These are phyloP conservation scores for Triglochin maritima DNA, from an alignment of 106 monocot genomes.

Conservation along the genomic window DNA sequence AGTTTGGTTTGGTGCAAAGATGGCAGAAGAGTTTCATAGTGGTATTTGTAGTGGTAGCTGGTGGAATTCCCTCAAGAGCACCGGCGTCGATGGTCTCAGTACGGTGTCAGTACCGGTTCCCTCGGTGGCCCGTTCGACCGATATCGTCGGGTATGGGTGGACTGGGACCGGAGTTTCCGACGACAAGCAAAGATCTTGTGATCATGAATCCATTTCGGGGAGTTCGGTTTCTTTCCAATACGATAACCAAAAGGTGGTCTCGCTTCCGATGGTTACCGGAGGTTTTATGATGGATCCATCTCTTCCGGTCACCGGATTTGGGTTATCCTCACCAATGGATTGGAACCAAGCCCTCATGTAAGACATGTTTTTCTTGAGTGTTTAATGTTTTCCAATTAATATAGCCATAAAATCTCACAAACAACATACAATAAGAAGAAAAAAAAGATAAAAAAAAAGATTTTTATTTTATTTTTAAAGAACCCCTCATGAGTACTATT, in stretches of 20 bases:
- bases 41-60: constrained; percentile 22
- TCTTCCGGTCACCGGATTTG: constrained; percentile 7
- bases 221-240: constrained; percentile 11
- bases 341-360: constrained; percentile 31
- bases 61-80: constrained; percentile 17
- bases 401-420: too few species aligned
- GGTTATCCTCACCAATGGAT: constrained; percentile 18
- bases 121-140: constrained; percentile 17
- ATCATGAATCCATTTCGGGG: constrained; percentile 14
- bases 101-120: background rate
- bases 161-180: constrained; percentile 1
- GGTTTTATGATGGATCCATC: constrained; percentile 12
- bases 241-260: background rate
- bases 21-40: constrained; percentile 29
- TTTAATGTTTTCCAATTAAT: too few species aligned
- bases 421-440: too few species aligned
- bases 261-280: constrained; percentile 1
- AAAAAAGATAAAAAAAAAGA: too few species aligned
- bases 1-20: too few species aligned
- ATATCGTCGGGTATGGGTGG: background rate
- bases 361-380: background rate
- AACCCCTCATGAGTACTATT: too few species aligned
- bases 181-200: constrained; percentile 11
- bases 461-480: too few species aligned
- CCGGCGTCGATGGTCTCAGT: background rate